Conservation (phyloP, 2,329 filamentous ascomycete genomes). For the Didymellaceae sp. region DNA sequence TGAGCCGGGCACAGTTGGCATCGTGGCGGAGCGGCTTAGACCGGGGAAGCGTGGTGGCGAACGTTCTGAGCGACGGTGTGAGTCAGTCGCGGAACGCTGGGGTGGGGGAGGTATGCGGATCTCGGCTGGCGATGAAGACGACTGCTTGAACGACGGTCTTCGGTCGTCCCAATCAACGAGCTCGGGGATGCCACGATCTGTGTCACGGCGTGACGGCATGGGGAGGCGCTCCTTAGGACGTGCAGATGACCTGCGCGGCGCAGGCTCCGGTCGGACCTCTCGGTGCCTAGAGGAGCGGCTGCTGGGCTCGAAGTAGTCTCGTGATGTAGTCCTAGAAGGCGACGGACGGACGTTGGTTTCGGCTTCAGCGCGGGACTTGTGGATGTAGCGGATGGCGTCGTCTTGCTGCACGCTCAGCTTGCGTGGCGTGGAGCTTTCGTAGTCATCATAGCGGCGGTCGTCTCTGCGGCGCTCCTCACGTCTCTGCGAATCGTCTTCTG, state of each 20-base stretch:
- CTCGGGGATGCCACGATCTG: constrained; percentile 39
- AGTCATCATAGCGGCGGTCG: constrained; percentile 25
- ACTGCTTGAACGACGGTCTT: constrained; percentile 48
- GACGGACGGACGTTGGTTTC: constrained; percentile 38
- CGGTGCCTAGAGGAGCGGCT: constrained; percentile 35
- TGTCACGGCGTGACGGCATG: constrained; percentile 32
- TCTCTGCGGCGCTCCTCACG: constrained; percentile 22
- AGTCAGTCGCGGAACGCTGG: constrained; percentile 40
- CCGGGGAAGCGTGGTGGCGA: constrained; percentile 39
- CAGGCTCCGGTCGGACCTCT: constrained; percentile 33
- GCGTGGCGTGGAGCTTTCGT: constrained; percentile 26
- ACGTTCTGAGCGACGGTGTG: constrained; percentile 36
- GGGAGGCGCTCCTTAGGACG: constrained; percentile 38
- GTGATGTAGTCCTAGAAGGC: constrained; percentile 37
- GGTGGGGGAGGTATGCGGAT: constrained; percentile 36
- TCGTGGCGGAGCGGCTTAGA: constrained; percentile 53
- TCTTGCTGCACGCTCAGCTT: constrained; percentile 37
- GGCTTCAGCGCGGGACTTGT: constrained; percentile 34
- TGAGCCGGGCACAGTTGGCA: constrained; percentile 43
- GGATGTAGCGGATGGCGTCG: constrained; percentile 42
- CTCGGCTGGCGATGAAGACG: constrained; percentile 46
- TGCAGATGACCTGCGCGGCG: constrained; percentile 45
- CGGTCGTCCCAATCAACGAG: constrained; percentile 45
- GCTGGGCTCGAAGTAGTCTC: constrained; percentile 41
- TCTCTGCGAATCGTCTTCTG: constrained; percentile 17